Conservation (phyloP, 1,139 yeast species). For the Arxiozyma telluris region DNA sequence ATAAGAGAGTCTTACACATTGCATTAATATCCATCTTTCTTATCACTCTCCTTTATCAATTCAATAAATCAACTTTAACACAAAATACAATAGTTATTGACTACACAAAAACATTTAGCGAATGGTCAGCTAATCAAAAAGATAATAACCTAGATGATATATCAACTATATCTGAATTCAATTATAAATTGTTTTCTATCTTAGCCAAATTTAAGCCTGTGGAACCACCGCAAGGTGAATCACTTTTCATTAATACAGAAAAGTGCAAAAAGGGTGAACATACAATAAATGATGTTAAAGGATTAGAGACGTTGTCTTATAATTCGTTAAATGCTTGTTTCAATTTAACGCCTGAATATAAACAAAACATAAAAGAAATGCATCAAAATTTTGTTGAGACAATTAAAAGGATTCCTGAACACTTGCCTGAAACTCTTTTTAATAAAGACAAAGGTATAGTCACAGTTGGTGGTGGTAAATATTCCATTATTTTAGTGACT, state of each 20-base stretch:
- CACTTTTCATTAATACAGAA: neutral
- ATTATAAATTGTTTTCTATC: conserved; percentile 5
- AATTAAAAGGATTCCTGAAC: conserved; percentile 20
- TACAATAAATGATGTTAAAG: conserved; percentile 7
- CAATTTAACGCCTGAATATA: conserved; percentile 40
- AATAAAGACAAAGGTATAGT: conserved; percentile 48
- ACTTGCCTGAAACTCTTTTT: conserved; percentile 8
- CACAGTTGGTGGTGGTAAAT: conserved; percentile 54
- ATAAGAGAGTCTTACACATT: neutral
- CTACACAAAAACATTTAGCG: neutral
- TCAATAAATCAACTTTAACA: no score
- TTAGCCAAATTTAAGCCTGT: conserved; percentile 7
- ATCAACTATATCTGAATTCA: neutral
- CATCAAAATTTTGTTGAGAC: conserved; percentile 45
- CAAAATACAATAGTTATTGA: neutral
- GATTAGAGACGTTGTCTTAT: conserved; percentile 10
- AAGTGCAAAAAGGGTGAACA: conserved; percentile 9
- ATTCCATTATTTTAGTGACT: conserved; percentile 45
- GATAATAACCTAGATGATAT: neutral
- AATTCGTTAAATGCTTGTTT: conserved; percentile 17
- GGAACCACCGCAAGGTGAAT: conserved; percentile 6
- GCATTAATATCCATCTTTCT: neutral
- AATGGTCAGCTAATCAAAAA: neutral
- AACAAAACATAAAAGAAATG: conserved; percentile 39
- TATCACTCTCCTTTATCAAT: neutral